Conservation (phyloP, 2,329 filamentous ascomycete genomes). For the Chaetomiaceae sp. region DNA sequence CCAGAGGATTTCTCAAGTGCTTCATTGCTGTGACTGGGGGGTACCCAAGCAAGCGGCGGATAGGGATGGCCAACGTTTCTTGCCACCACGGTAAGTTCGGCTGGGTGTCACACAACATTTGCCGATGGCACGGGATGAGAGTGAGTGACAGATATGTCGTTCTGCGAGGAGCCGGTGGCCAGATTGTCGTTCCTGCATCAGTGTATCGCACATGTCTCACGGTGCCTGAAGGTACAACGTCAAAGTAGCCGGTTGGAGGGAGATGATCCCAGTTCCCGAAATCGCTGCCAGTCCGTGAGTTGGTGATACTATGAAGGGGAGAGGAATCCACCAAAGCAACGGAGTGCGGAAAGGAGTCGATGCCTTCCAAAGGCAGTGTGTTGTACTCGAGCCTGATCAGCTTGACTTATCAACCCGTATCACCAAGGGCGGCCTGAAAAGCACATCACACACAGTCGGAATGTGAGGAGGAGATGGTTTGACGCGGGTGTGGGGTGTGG, state of each 20-base stretch:
- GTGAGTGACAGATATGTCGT: not conserved
- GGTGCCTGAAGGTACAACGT: constrained; percentile 9
- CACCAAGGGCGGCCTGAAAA: too few species aligned
- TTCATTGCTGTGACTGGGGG: not conserved
- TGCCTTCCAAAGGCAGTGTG: too few species aligned
- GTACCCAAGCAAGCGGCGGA: not conserved
- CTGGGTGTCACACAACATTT: constrained; percentile 8
- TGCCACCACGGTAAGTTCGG: constrained; percentile 17
- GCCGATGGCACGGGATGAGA: not conserved
- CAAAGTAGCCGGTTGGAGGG: not conserved
- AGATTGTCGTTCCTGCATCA: constrained; percentile 20
- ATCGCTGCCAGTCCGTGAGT: too few species aligned
- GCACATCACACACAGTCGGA: too few species aligned
- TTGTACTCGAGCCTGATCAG: too few species aligned
- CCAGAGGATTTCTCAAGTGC: not conserved
- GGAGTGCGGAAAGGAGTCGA: too few species aligned
- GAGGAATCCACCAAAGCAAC: too few species aligned
- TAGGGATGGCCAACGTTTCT: not conserved
- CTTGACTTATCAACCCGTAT: too few species aligned
- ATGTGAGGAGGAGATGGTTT: too few species aligned
- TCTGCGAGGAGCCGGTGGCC: constrained; percentile 19
- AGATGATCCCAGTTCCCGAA: not conserved
- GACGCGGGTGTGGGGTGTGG: too few species aligned
- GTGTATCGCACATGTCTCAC: constrained; percentile 14
- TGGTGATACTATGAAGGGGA: too few species aligned